phyloP scores from a whole-genome alignment of 2,329 filamentous ascomycete species.

The Colletotrichum sp. region DNA sequence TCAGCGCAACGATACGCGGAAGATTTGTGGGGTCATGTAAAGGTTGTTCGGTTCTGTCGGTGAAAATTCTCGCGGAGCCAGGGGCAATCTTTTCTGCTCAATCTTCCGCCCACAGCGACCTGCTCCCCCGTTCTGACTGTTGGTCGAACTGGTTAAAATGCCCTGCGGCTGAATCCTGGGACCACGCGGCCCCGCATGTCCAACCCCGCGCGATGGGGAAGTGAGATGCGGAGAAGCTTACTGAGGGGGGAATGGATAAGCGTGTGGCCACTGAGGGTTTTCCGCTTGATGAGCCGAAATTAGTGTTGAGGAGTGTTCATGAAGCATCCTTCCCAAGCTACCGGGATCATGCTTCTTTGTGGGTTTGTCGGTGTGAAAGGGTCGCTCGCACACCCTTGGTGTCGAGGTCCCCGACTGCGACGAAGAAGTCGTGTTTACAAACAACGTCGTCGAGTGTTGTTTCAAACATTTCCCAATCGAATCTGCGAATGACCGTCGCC shows the following conservation, averaged over 20 bases:
- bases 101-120: neutral
- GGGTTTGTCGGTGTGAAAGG: neutral
- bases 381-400: conserved; percentile 17
- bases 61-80: neutral
- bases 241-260: neutral
- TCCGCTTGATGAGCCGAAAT: neutral
- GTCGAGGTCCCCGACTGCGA: neutral
- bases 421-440: conserved; percentile 5
- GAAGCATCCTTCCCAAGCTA: neutral
- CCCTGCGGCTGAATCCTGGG: neutral
- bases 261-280: neutral
- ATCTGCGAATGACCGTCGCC: conserved; percentile 4
- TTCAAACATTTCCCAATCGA: conserved; percentile 20
- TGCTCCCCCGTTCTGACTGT: neutral
- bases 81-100: neutral
- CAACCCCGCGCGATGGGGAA: neutral
- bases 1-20: conserved; percentile 13
- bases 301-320: neutral
- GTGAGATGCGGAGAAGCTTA: neutral
- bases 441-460: conserved; percentile 24
- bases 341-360: neutral
- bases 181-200: neutral
- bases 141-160: neutral
- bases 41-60: conserved; percentile 3
- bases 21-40: conserved; percentile 9